Evolutionary conservation across 1,139 yeast species (phyloP).

Genomic region (Schwanniomyces etchellsii): DNA sequence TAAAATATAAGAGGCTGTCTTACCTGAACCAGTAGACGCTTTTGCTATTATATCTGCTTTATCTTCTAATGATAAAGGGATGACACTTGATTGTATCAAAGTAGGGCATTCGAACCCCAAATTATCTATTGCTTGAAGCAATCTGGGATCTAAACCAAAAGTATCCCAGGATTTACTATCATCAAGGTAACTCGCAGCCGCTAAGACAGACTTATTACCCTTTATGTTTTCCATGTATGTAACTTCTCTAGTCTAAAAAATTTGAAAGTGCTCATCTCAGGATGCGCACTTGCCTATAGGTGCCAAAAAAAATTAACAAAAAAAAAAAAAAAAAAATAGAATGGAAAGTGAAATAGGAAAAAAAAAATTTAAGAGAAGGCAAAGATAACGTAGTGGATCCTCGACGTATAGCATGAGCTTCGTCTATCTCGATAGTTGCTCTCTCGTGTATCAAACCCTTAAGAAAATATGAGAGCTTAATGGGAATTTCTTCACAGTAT

Average conservation of each 20-base stretch:
- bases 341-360: too few relatives aligned
- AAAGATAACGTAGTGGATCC: too few relatives aligned
- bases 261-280: neutral
- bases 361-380: too few relatives aligned
- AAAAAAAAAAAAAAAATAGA: too few relatives aligned
- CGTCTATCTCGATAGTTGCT: too few relatives aligned
- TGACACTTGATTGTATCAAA: constrained; percentile 83
- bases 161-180: constrained; percentile 67
- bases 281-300: too few relatives aligned
- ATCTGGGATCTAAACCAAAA: constrained; percentile 71
- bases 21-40: constrained; percentile 89
- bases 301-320: too few relatives aligned
- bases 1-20: constrained; percentile 77
- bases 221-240: neutral
- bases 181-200: constrained; percentile 58
- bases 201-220: constrained; percentile 1
- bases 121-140: constrained; percentile 77
- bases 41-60: constrained; percentile 83
- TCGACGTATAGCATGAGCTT: too few relatives aligned
- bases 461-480: too few relatives aligned
- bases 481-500: too few relatives aligned
- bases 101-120: constrained; percentile 85
- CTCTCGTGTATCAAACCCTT: too few relatives aligned
- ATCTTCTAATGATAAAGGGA: constrained; percentile 84
- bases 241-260: neutral